Evolutionary conservation across 2,329 filamentous ascomycete genomes (phyloP).

Genomic region (Epichloe amarillans): DNA sequence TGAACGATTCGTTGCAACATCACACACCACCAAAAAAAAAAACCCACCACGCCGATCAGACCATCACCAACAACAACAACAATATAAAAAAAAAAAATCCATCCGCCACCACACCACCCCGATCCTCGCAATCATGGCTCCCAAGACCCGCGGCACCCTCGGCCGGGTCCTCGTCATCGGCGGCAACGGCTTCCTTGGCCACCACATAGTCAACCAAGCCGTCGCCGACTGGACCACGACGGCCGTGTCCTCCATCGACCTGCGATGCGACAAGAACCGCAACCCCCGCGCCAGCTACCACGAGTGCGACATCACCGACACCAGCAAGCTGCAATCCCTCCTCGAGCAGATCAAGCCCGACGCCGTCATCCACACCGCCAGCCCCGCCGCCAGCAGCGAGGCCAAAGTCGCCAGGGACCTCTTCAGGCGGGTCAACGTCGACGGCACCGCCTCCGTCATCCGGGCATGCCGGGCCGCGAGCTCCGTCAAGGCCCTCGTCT

Average conservation of each 20-base stretch:
- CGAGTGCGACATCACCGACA: slow-evolving; percentile 66
- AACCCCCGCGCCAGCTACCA: slow-evolving; percentile 47
- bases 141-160: slow-evolving; percentile 28
- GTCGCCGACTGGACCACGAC: slow-evolving; percentile 37
- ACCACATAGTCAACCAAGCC: slow-evolving; percentile 66
- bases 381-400: slow-evolving; percentile 45
- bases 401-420: slow-evolving; percentile 42
- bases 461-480: slow-evolving; percentile 47
- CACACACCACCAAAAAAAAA: no score
- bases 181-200: slow-evolving; percentile 73
- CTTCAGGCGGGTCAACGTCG: slow-evolving; percentile 74
- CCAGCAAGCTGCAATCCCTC: slow-evolving; percentile 43
- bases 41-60: no score
- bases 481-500: slow-evolving; percentile 66
- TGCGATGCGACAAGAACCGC: slow-evolving; percentile 58
- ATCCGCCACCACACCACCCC: no score
- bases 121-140: background rate
- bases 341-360: slow-evolving; percentile 59
- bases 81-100: no score
- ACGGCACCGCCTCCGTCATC: slow-evolving; percentile 68
- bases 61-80: no score
- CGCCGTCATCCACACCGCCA: slow-evolving; percentile 84
- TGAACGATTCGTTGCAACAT: no score
- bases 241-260: slow-evolving; percentile 57
- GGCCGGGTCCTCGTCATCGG: slow-evolving; percentile 68